Evolutionary conservation across 352 stramenopile genomes (phyloP).

Genomic region (Phytopythium delawarense): DNA sequence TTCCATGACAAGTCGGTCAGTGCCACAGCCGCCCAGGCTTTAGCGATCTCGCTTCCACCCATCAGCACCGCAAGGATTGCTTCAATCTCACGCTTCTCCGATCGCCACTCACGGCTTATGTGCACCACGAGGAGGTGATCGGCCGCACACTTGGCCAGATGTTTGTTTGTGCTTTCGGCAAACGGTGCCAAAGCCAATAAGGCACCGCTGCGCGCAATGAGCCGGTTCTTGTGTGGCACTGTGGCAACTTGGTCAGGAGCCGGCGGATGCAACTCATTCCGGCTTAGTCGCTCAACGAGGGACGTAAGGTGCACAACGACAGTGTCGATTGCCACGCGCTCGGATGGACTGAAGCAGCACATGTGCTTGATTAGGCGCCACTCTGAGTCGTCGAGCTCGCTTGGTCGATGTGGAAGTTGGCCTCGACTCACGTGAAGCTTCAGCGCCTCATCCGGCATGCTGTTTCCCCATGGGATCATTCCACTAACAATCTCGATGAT

Average conservation of each 20-base stretch:
- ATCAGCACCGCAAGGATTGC: background rate
- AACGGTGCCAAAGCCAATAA: background rate
- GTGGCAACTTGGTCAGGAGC: background rate
- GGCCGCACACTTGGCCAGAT: background rate
- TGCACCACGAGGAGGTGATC: background rate
- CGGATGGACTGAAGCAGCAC: background rate
- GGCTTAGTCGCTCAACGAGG: background rate
- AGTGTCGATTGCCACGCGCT: background rate
- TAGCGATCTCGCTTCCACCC: background rate
- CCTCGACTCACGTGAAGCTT: background rate
- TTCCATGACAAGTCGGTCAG: background rate
- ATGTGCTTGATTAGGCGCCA: background rate
- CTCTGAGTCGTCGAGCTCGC: background rate
- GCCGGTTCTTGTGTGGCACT: too few relatives aligned
- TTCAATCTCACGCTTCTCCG: background rate
- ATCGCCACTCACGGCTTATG: background rate
- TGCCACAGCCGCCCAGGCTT: background rate
- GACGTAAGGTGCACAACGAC: background rate
- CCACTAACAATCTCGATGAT: constrained; percentile 3
- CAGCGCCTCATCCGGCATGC: background rate
- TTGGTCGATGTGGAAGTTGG: background rate
- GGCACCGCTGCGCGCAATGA: background rate
- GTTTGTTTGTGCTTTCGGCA: background rate
- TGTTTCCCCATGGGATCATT: background rate
- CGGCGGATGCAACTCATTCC: background rate